A percentile compares a stretch with the other conserved stretches of the same genome.
Evolutionary conservation across 2,329 filamentous ascomycete genomes (phyloP).

Genomic region (Trichoderma arundinaceum): DNA sequence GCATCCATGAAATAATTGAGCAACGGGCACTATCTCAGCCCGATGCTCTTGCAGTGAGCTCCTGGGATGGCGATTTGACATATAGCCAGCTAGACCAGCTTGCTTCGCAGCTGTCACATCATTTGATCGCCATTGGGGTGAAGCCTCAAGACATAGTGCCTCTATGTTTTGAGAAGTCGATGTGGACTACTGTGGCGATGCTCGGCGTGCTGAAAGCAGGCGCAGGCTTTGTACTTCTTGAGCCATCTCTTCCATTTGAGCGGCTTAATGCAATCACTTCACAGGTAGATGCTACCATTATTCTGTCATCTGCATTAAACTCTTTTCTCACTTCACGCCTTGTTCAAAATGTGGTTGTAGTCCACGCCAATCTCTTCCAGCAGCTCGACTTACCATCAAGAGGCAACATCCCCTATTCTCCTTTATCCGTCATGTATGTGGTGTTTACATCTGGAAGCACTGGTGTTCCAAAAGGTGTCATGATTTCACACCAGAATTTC

Average conservation of each 20-base stretch:
- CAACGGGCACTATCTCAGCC: conserved; percentile 30
- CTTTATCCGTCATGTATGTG: neutral
- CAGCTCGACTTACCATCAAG: neutral
- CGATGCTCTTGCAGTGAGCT: conserved; percentile 32
- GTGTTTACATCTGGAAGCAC: conserved; percentile 23
- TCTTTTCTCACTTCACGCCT: neutral
- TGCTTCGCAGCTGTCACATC: conserved; percentile 24
- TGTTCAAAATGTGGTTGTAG: neutral
- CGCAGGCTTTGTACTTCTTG: conserved; percentile 30
- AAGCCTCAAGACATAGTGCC: conserved; percentile 37
- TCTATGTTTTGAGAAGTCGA: conserved; percentile 45
- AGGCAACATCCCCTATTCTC: neutral
- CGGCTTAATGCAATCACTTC: neutral
- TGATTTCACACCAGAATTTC: neutral
- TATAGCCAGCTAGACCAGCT: conserved; percentile 45
- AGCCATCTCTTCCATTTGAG: conserved; percentile 8
- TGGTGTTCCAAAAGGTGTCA: conserved; percentile 6
- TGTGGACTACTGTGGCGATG: conserved; percentile 41
- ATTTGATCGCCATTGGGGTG: conserved; percentile 34
- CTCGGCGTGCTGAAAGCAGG: conserved; percentile 44
- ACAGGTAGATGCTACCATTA: neutral
- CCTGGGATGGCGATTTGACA: conserved; percentile 52
- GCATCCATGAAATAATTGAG: conserved; percentile 37
- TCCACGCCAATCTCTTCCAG: neutral
- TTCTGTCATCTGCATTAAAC: neutral